Evolutionary conservation across 148 eudicot species (phyloP).

Genomic region (Polygonum maritimum): DNA sequence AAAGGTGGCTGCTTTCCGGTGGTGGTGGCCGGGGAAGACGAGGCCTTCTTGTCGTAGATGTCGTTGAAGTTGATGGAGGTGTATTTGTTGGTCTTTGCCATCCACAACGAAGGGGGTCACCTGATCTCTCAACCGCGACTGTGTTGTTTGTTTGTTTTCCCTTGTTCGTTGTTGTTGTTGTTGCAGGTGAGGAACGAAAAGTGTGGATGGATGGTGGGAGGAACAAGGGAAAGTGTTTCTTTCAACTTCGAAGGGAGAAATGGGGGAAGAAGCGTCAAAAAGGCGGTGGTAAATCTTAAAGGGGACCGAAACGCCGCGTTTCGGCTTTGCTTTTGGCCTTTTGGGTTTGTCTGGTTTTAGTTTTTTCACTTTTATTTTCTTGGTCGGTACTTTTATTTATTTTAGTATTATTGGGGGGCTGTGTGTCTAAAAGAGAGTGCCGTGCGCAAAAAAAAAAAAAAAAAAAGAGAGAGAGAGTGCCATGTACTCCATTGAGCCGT

Average conservation of each 20-base stretch:
- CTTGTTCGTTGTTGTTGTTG: not conserved
- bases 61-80: conserved; percentile 71
- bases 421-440: no score
- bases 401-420: no score
- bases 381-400: not conserved
- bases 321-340: not conserved
- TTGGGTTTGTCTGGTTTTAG: not conserved
- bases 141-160: no score
- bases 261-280: not conserved
- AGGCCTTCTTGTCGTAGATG: conserved; percentile 47
- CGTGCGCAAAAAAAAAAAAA: no score
- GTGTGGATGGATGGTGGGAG: not conserved
- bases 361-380: not conserved
- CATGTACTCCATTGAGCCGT: no score
- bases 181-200: not conserved
- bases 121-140: no score
- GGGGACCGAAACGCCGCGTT: not conserved
- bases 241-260: not conserved
- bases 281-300: not conserved
- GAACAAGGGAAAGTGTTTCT: not conserved
- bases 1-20: conserved; percentile 4
- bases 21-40: conserved; percentile 13
- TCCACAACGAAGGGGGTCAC: conserved; percentile 25
- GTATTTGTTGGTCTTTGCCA: conserved; percentile 76
- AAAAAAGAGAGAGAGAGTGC: no score